Conservation (phyloP, 2,329 filamentous ascomycete genomes). For the Cordyceps cicadae region DNA sequence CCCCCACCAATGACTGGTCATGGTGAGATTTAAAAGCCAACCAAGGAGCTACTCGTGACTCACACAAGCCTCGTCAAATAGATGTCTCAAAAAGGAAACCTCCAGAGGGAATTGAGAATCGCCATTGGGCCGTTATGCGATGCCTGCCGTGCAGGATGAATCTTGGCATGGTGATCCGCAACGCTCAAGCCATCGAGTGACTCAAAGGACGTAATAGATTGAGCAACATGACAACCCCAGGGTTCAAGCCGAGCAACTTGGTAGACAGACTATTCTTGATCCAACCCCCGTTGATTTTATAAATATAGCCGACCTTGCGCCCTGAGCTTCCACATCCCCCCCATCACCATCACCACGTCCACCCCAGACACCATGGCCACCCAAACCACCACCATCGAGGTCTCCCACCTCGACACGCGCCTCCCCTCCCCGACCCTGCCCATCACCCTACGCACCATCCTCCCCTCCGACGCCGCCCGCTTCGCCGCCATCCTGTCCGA, state of each 20-base stretch:
- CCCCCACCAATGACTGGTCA: constrained; percentile 5
- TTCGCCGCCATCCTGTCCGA: constrained; percentile 20
- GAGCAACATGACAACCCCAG: background rate
- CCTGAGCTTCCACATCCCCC: background rate
- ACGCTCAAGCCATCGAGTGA: background rate
- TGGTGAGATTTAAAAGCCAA: constrained; percentile 3
- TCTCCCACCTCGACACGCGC: constrained; percentile 18
- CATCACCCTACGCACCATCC: constrained; percentile 20
- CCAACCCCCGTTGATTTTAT: background rate
- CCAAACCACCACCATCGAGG: constrained; percentile 8
- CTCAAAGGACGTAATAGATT: background rate
- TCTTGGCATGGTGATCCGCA: background rate
- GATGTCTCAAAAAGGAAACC: constrained; percentile 1
- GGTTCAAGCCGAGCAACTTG: too few species aligned
- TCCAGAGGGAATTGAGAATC: background rate
- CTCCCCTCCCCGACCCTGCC: constrained; percentile 18
- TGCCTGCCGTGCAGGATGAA: background rate
- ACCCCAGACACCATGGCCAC: constrained; percentile 2
- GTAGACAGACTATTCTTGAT: too few species aligned
- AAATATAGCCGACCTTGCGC: background rate
- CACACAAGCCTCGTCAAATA: background rate
- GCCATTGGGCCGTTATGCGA: background rate
- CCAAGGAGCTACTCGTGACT: constrained; percentile 5
- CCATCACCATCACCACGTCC: background rate
- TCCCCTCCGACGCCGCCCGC: constrained; percentile 16